Evolutionary conservation across 495 filamentous ascomycete species (phyloP).

Genomic region (Penicillium argentinense): DNA sequence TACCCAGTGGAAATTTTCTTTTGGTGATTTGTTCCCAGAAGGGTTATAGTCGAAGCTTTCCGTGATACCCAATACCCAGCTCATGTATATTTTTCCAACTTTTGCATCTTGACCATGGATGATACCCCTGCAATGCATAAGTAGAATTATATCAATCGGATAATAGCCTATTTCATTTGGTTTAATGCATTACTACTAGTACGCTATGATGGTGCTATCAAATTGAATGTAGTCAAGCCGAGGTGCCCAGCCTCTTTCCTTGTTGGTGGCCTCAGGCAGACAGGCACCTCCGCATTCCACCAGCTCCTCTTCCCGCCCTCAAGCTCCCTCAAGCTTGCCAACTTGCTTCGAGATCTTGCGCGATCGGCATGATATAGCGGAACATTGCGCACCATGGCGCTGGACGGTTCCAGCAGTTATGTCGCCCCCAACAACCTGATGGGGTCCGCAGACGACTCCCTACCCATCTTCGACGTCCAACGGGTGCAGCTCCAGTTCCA

Average conservation of each 20-base stretch:
- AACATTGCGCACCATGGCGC: constrained; percentile 52
- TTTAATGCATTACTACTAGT: too few species aligned
- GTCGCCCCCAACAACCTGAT: constrained; percentile 53
- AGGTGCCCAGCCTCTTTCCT: too few species aligned
- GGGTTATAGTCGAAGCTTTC: too few species aligned
- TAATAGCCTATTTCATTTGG: too few species aligned
- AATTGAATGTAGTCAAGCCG: too few species aligned
- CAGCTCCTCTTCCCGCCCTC: constrained; percentile 16
- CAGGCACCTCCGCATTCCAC: constrained; percentile 24
- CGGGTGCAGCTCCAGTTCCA: constrained; percentile 88
- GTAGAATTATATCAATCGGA: too few species aligned
- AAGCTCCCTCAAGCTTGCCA: constrained; percentile 14
- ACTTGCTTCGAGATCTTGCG: constrained; percentile 7
- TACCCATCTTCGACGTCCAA: constrained; percentile 92
- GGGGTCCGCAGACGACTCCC: constrained; percentile 56
- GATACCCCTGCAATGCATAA: constrained; percentile 27
- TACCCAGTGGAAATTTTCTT: too few species aligned
- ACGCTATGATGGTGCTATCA: too few species aligned
- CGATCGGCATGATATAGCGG: constrained; percentile 39
- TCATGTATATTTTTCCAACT: constrained; percentile 39
- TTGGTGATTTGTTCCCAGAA: too few species aligned
- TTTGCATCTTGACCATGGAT: constrained; percentile 18
- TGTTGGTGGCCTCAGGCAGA: constrained; percentile 9
- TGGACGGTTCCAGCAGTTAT: constrained; percentile 54
- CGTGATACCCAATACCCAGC: constrained; percentile 14